These are phyloP conservation scores for Kwoniella dejecticola DNA, from an alignment of 768 basidiomycete species.

Conservation along the genomic window DNA sequence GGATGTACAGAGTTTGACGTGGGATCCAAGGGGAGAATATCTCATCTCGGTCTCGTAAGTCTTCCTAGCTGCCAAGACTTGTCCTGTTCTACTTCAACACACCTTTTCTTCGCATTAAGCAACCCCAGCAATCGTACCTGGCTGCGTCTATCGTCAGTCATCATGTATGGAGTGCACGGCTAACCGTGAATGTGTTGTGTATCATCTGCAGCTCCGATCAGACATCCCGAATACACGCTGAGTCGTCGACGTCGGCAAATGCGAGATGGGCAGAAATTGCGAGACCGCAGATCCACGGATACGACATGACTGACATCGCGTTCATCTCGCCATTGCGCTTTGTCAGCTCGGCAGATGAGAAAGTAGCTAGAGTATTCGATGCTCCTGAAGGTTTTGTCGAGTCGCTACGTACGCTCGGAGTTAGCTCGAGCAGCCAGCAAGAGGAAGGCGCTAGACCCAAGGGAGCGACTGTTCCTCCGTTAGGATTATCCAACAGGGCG, in stretches of 20 bases:
- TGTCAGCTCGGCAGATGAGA: constrained; percentile 92
- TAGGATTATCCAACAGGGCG: constrained; percentile 93
- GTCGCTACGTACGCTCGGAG: constrained; percentile 61
- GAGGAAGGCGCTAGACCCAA: constrained; percentile 35
- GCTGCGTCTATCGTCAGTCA: too few relatives aligned
- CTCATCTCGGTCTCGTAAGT: constrained; percentile 79
- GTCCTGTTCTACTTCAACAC: too few relatives aligned
- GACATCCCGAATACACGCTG: constrained; percentile 84
- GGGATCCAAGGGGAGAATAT: constrained; percentile 86
- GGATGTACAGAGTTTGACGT: constrained; percentile 74
- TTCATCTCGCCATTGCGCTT: constrained; percentile 78
- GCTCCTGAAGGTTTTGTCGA: constrained; percentile 80
- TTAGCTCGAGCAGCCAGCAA: constrained; percentile 24
- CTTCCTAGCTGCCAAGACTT: background rate
- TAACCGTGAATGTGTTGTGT: too few relatives aligned
- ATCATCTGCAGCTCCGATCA: constrained; percentile 93
- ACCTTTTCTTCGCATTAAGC: too few relatives aligned
- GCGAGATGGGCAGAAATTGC: constrained; percentile 65
- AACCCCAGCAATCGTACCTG: too few relatives aligned
- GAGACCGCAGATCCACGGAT: constrained; percentile 95
- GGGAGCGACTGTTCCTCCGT: constrained; percentile 86
- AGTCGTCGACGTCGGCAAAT: constrained; percentile 51
- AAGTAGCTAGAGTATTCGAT: constrained; percentile 90
- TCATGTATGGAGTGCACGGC: too few relatives aligned
- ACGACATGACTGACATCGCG: constrained; percentile 78